phyloP scores from a whole-genome alignment of 2,329 filamentous ascomycete genomes.

The Rutstroemia sp. region DNA sequence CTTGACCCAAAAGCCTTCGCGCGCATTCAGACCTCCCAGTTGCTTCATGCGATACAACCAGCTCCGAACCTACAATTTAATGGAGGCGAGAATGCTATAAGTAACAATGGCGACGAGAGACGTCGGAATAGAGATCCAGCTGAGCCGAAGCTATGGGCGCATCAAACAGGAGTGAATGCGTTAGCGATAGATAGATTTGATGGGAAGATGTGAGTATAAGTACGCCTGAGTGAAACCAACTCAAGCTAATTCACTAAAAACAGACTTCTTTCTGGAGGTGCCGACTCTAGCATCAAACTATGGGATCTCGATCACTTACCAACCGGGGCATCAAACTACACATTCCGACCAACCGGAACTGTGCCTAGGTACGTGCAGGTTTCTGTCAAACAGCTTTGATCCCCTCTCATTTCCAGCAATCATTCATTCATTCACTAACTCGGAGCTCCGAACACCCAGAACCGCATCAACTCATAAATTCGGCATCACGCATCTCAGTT shows the following conservation, averaged over 20 bases:
- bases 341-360: constrained; percentile 46
- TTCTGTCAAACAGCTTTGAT: background rate
- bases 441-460: constrained; percentile 10
- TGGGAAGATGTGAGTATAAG: constrained; percentile 33
- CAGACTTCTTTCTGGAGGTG: constrained; percentile 76
- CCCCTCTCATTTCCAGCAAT: background rate
- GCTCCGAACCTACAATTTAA: constrained; percentile 64
- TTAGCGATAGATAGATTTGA: constrained; percentile 73
- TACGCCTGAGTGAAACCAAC: background rate
- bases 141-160: constrained; percentile 45
- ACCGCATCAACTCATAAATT: constrained; percentile 47
- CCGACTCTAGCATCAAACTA: constrained; percentile 74
- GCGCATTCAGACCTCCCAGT: constrained; percentile 54
- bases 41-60: constrained; percentile 62
- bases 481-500: constrained; percentile 68
- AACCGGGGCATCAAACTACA: constrained; percentile 32
- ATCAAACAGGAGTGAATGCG: constrained; percentile 71
- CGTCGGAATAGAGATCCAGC: background rate
- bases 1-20: constrained; percentile 57
- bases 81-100: constrained; percentile 40
- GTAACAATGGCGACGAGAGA: background rate
- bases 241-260: background rate
- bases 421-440: background rate
- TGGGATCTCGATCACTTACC: constrained; percentile 72
- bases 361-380: constrained; percentile 34